Evolutionary conservation across 1,284 basidiomycete genomes (phyloP).

Genomic region (Hortiboletus rubellus): DNA sequence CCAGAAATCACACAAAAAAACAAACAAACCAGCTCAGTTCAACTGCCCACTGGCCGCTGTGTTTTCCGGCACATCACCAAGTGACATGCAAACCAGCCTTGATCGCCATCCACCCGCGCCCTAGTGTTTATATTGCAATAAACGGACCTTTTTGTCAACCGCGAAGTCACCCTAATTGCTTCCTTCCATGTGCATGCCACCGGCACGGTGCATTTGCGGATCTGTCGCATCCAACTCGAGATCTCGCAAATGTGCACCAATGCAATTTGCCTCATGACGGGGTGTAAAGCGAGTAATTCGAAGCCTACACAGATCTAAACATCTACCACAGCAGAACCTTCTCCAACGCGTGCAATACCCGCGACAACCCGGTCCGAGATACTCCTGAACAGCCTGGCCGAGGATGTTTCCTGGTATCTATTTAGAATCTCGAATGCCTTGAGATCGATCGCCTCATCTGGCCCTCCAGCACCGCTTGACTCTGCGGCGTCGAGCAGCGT

Average conservation of each 20-base stretch:
- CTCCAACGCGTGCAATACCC: constrained; percentile 4
- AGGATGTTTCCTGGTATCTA: constrained; percentile 60
- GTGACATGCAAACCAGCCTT: neutral
- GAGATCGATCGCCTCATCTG: constrained; percentile 17
- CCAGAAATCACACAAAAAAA: constrained; percentile 10
- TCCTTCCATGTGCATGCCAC: neutral
- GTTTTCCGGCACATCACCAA: neutral
- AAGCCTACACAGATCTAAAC: neutral
- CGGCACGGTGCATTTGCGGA: constrained; percentile 2
- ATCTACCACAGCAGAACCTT: constrained; percentile 2
- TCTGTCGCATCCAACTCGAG: neutral
- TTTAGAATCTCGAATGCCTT: constrained; percentile 49
- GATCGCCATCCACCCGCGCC: neutral
- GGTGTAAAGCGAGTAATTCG: constrained; percentile 1
- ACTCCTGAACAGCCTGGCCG: constrained; percentile 57
- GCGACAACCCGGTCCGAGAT: constrained; percentile 48
- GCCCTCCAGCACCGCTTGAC: constrained; percentile 18
- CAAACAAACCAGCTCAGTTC: too few relatives aligned
- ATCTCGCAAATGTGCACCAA: too few relatives aligned
- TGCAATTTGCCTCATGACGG: neutral
- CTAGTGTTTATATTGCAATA: neutral
- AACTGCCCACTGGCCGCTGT: neutral
- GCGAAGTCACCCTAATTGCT: neutral
- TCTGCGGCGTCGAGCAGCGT: constrained; percentile 78
- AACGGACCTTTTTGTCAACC: constrained; percentile 7